Evolutionary conservation across 306 rosid species (phyloP), one percentile per base, ranked within the genome.

Genomic region (Ziziphus jujuba): DNA sequence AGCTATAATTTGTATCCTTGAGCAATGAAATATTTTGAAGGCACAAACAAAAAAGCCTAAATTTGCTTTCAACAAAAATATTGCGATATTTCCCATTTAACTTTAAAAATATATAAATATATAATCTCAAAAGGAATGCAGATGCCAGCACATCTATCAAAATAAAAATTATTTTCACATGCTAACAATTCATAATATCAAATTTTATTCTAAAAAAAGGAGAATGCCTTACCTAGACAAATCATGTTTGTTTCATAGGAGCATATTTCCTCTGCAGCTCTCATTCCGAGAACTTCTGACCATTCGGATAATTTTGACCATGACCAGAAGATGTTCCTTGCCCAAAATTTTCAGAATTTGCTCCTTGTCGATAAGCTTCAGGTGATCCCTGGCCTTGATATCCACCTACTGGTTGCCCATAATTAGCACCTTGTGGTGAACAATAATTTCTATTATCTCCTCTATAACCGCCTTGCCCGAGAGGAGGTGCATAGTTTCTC

Each of bases 401-500:
- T 38, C 76, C 79, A 22, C 74, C 72, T 20, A 5, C 47, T 52
- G 78, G 82, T 70, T 64, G 80, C 57, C 64, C 72, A 63, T 63
- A 76, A 56, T 60, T 38, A 38, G 67, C 66, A 64, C 53, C 69
- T 44, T 76, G 66, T 2, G 69, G 2, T 34, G 75, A 63, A 38
- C 60, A 67, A 45, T 69, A 35, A 16, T 52, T 69, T 54, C 69
- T 45, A 38, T 28, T 36, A 40, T 52, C 65, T 72, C 75, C 80
- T 12, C 69, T 17, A 53, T 75, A 75, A 69, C 48, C 78, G 40
- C 84, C 87, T 59, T 72, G 90, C 56, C 80, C 82, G n/a, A n/a
- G n/a, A 58, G 86, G 77, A 73, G 83, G 84, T 7, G 70, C 72
- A 59, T 66, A 67, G 43, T 20, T 71, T 55, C 83, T 74, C 66